These are phyloP conservation scores for Farysia itapuensis DNA, from an alignment of 1,284 basidiomycete genomes.

Conservation along the genomic window DNA sequence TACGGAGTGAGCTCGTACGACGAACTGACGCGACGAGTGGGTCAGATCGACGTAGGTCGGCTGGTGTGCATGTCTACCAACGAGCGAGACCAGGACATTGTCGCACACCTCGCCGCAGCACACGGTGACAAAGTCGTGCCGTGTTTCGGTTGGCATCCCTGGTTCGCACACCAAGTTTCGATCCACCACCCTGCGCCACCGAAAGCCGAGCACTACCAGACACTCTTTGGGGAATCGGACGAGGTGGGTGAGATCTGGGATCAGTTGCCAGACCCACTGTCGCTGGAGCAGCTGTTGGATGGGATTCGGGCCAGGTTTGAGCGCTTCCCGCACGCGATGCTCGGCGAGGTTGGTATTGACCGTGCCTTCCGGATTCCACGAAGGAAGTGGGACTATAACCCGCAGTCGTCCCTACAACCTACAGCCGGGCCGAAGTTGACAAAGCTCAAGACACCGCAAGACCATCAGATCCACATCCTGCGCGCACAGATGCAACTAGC, in stretches of 20 bases:
- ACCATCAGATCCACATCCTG: conserved; percentile 47
- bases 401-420: conserved; percentile 1
- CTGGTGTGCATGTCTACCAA: conserved; percentile 53
- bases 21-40: conserved; percentile 15
- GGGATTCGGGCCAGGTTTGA: conserved; percentile 28
- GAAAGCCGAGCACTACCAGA: conserved; percentile 33
- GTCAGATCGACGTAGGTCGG: conserved; percentile 3
- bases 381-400: conserved; percentile 24
- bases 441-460: conserved; percentile 44
- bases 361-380: conserved; percentile 50
- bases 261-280: conserved; percentile 38
- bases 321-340: conserved; percentile 35
- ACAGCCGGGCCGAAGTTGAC: conserved; percentile 18
- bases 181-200: conserved; percentile 16
- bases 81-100: conserved; percentile 41
- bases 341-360: conserved; percentile 56
- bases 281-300: conserved; percentile 21
- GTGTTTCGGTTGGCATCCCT: conserved; percentile 54
- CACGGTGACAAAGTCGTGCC: conserved; percentile 28
- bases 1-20: conserved; percentile 10
- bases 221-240: conserved; percentile 18
- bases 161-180: conserved; percentile 51
- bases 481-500: conserved; percentile 47
- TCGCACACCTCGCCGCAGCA: conserved; percentile 26
- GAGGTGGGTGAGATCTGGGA: conserved; percentile 34